Evolutionary conservation across 495 filamentous ascomycete genomes (phyloP), one percentile per base, ranked within the genome.

Genomic region (Glonium stellatum): DNA sequence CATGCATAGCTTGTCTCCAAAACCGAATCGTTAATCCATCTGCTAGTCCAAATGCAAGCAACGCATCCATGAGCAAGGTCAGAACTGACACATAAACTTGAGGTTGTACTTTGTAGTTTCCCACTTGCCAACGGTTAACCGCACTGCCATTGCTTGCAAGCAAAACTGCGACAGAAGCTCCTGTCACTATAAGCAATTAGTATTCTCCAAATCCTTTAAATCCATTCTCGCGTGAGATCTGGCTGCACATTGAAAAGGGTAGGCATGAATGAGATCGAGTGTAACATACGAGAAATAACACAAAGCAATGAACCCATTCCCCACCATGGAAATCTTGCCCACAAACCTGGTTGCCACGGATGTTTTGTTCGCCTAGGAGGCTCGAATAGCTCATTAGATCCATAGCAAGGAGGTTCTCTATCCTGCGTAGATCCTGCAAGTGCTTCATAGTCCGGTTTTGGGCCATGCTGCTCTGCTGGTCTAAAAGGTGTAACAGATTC

Each of bases 11-110:
- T 19, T 55, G 58, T 1, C 54, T 54, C 63, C 63, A 65, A 42
- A 65, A 61, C 21, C 49, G 46, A 23, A 61, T 61, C 12, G 36
- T 54, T 18, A 59, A 27, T 4, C 63, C 63, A 9, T 61, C 49
- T 22, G 51, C 39, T 0, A 65, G 36, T 5, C 54, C 63, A 46
- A 61, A 58, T 11, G 61, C 42, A 21, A 59, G 54, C 35, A 65
- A 44, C n/a, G 57, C 53, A 35, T 65, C 58, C 59, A 61, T 58
- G 51, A 58, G n/a, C 36, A 56, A 35, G 9, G 60, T 48, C 12
- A 61, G 22, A 31, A 58, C 42, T 15, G 63, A 61, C 21, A 65
- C 39, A 49, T 65, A 65, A 13, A 65, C 63, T 44, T 49, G 54
- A 5, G 59, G 58, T 55, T 61, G 59, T 6, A 55, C 48, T 27